phyloP scores from a whole-genome alignment of 371 early-diverging fungal genomes.

The Syncephalastrum monosporum region DNA sequence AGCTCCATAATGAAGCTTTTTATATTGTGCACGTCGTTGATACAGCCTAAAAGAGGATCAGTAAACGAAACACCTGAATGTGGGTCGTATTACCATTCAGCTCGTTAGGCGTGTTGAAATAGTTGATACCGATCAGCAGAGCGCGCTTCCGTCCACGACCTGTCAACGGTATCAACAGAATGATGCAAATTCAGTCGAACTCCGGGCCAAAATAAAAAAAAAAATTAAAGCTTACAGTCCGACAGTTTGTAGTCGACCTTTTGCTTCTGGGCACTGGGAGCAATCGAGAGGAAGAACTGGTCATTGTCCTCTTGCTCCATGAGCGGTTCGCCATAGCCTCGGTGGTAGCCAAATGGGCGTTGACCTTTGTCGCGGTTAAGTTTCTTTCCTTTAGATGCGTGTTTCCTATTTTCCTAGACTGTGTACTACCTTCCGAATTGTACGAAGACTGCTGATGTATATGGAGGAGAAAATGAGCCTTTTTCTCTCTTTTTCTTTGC shows the following conservation, averaged over 20 bases:
- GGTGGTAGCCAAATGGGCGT: no score
- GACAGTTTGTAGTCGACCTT: conserved; percentile 54
- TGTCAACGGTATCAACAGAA: neutral
- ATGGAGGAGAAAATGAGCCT: no score
- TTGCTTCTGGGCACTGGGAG: conserved; percentile 27
- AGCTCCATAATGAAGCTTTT: conserved; percentile 64
- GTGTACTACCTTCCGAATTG: no score
- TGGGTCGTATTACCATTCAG: conserved; percentile 48
- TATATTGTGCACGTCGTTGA: conserved; percentile 90
- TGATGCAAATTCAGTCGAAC: no score
- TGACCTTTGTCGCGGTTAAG: no score
- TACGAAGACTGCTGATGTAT: no score
- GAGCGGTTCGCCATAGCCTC: no score
- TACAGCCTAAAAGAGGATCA: conserved; percentile 61
- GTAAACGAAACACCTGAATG: neutral
- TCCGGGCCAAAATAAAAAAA: no score
- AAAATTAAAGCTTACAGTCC: conserved; percentile 53
- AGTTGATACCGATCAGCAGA: conserved; percentile 92
- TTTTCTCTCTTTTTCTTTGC: no score
- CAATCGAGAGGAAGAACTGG: conserved; percentile 20
- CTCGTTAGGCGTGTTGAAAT: conserved; percentile 62
- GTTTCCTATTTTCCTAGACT: no score
- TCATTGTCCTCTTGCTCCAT: conserved; percentile 2
- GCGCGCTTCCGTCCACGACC: conserved; percentile 72
- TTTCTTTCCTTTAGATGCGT: no score